Percentiles rank a stretch among this genome's conserved stretches.
Conservation (phyloP, 495 filamentous ascomycete species). For the Aspergillus nidulans region DNA sequence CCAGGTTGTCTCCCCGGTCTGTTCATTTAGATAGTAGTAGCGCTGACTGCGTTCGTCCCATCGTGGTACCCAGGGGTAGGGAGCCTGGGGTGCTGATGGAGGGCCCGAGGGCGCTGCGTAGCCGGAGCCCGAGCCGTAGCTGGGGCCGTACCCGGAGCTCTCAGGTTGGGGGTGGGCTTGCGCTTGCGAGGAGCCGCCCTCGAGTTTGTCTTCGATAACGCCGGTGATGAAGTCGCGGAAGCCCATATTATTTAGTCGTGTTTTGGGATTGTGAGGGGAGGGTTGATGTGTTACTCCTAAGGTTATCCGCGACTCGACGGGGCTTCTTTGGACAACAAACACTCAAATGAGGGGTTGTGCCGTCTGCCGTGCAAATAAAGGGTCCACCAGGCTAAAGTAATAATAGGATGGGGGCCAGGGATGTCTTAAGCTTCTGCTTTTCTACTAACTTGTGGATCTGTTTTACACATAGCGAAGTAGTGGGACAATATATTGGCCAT, state of each 20-base stretch:
- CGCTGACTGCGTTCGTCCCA: conserved; percentile 50
- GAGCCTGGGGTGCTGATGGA: conserved; percentile 35
- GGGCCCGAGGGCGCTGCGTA: not conserved
- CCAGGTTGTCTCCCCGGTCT: conserved; percentile 52
- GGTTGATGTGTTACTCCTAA: no score
- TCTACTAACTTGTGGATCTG: not conserved
- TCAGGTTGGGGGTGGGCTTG: not conserved
- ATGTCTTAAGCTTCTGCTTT: not conserved
- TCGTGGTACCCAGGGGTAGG: conserved; percentile 49
- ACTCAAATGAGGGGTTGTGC: not conserved
- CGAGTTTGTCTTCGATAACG: conserved; percentile 15
- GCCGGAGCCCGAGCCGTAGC: not conserved
- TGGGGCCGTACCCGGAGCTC: not conserved
- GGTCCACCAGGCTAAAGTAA: not conserved
- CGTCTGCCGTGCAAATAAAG: no score
- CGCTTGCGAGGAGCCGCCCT: conserved; percentile 4
- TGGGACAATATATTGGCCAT: no score
- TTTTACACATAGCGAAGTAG: no score
- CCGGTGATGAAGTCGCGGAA: conserved; percentile 31
- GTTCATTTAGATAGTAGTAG: conserved; percentile 53
- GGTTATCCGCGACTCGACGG: no score
- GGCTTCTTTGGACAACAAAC: not conserved
- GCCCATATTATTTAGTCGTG: conserved; percentile 33
- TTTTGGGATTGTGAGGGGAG: no score
- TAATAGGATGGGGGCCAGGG: not conserved